Base-by-base conservation (phyloP, 176 grass and related monocot genomes). In the Aegilops longissima region DNA sequence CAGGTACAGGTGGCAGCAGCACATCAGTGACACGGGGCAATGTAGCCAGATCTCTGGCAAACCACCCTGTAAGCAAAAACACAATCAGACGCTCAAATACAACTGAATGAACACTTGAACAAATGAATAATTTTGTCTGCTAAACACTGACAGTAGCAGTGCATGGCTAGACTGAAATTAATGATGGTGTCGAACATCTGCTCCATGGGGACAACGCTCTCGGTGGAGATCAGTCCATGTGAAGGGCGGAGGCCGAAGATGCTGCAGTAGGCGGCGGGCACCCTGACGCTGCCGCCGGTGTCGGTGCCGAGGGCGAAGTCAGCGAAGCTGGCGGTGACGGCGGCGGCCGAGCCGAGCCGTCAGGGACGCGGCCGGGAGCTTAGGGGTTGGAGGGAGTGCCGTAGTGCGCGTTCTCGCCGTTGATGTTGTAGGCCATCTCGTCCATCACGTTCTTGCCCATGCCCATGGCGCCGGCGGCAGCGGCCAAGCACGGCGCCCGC, bases 201-300 rank as follows among this genome's bases (percentile, higher is more conserved):
- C 62, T 90, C 87, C 95, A 97, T 92, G 77, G 95, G 88, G 64
- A 77, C 90, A 39, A 92, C 86, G 66, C 87, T 87, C 42, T 79
- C 34, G 7, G 78, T 79, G 33, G 88, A 94, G 83, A 94, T 49
- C 51, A 91, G 29, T 38, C 95, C 90, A 66, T 97, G 95, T 62
- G 95, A 97, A 78, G 95, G 84, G 21, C 95, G 89, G 70, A 97
- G 88, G 42, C 95, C 95, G 89, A 94, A 97, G 72, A 94, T 94
- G 74, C 84, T 90, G 77, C 92, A 97, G 71, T 97, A 97, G 16
- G 95, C 88, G 56, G 95, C 88, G 64, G 92, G 92, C 35, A 97
- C 90, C 73, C 95, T 86, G 61, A 97, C 86, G 73, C 90, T 97
- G 39, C 92, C 95, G 52, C 95, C 95, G 13, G 92, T 97, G 84